Base-by-base conservation (phyloP, 1,284 basidiomycete species). In the Leccinum solheimii region DNA sequence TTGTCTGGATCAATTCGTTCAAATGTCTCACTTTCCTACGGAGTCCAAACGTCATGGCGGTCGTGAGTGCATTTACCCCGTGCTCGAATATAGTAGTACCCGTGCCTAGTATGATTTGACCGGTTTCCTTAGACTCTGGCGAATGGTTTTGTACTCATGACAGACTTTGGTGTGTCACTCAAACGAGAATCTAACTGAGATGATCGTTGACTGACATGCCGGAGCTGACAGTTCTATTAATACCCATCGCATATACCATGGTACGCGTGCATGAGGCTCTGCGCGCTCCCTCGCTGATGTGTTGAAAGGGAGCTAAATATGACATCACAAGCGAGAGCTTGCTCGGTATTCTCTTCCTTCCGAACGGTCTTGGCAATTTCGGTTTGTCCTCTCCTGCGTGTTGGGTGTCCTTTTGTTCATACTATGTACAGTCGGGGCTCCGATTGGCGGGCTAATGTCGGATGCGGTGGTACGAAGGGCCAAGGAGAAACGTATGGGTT, bases 1-100 rank as follows among this genome's bases (percentile, higher is more conserved):
- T 76, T 43, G 80, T 84, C 9, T 81, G 80, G 72, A 71, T 90
- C 58, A 91, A 91, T 70, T 88, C 89, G 1, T 77, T 91, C 52
- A 66, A 71, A 1, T 80, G 82, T 38, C 63, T 91, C 10, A 66
- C 68, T 45, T 73, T 90, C 4, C 72, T 91, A 11, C 74, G 81
- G 23, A 86, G 85, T 66, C 85, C 86, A 7, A 87, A 87, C 66
- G 72, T 91, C 14, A 59, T 83, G 30, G 69, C 79, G 3, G 72
- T 86, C 3, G 87, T 88, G 57, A 67, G 86, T 78, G 83, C 3
- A 34, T 34, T 43, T 7, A 7, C 26, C 21, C 23, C 4, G n/a
- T 27, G 13, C 0, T 13, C 62, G 9, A 54, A 14, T 36, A 36
- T 36, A 36, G 36, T n/a, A 40, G 43, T 2, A 19, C 56, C n/a